A percentile compares a stretch with the other conserved stretches of the same genome.
These are phyloP conservation scores for Pseudogymnoascus sp. DNA, from an alignment of 2,329 filamentous ascomycete species.

Conservation along the genomic window DNA sequence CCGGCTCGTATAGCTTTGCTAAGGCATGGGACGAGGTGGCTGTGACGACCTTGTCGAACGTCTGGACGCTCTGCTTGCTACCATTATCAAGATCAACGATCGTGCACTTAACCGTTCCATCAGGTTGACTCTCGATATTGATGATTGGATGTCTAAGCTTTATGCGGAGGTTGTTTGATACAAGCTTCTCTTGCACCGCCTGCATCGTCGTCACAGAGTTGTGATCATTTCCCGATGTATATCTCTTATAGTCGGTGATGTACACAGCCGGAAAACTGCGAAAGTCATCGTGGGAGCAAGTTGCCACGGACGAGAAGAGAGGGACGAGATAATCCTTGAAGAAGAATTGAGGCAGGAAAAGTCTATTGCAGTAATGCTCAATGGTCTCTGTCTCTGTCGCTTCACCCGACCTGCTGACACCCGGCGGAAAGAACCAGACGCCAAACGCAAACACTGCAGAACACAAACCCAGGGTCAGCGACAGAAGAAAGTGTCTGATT, in stretches of 20 bases:
- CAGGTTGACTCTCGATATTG: neutral
- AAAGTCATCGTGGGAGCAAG: constrained; percentile 1
- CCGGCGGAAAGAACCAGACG: neutral
- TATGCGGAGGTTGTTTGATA: neutral
- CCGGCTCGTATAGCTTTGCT: neutral
- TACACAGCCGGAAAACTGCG: neutral
- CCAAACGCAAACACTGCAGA: neutral
- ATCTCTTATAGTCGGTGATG: neutral
- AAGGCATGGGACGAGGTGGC: neutral
- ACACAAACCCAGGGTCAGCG: neutral
- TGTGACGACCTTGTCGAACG: neutral
- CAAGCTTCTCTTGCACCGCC: neutral
- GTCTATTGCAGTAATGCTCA: constrained; percentile 1
- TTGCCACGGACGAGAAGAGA: neutral
- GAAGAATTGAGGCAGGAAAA: neutral
- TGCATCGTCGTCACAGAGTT: constrained; percentile 2
- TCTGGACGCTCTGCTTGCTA: neutral
- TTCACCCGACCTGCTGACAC: neutral
- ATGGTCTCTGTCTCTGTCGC: neutral
- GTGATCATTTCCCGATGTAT: neutral
- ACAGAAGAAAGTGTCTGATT: neutral
- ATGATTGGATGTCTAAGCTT: neutral
- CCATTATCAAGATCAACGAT: neutral
- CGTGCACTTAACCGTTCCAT: neutral
- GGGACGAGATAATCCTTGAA: neutral